These are phyloP conservation scores for Arthroderma sp. DNA, from an alignment of 2,329 filamentous ascomycete genomes.

Conservation along the genomic window DNA sequence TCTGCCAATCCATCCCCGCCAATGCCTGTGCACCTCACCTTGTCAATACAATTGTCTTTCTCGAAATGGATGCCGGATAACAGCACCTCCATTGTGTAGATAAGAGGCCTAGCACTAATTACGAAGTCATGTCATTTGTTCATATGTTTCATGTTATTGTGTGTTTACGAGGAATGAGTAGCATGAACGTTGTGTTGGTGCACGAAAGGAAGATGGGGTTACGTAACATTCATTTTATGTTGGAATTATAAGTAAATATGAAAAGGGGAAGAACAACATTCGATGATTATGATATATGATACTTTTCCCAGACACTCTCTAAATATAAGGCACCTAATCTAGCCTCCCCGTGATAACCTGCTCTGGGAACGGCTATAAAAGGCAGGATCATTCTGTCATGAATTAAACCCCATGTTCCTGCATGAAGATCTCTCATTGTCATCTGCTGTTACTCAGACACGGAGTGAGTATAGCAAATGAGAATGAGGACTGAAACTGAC, in stretches of 20 bases:
- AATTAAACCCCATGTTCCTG: not conserved
- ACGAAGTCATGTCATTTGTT: conserved; percentile 4
- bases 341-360: too few relatives aligned
- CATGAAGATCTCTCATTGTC: not conserved
- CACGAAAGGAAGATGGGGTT: not conserved
- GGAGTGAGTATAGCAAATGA: not conserved
- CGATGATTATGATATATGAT: not conserved
- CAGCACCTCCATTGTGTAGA: not conserved
- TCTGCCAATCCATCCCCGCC: not conserved
- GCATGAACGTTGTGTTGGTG: not conserved
- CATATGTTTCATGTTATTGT: not conserved
- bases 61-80: conserved; percentile 1
- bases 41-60: not conserved
- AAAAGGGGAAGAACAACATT: not conserved
- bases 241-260: not conserved
- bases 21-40: not conserved
- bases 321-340: too few relatives aligned
- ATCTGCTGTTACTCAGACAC: not conserved
- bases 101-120: conserved; percentile 1
- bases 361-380: too few relatives aligned
- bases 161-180: not conserved
- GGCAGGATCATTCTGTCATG: too few relatives aligned
- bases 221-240: not conserved
- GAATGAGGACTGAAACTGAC: not conserved
- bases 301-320: too few relatives aligned